These are phyloP conservation scores for Leccinum griseonigrum DNA, from an alignment of 1,284 basidiomycete species.

Conservation along the genomic window DNA sequence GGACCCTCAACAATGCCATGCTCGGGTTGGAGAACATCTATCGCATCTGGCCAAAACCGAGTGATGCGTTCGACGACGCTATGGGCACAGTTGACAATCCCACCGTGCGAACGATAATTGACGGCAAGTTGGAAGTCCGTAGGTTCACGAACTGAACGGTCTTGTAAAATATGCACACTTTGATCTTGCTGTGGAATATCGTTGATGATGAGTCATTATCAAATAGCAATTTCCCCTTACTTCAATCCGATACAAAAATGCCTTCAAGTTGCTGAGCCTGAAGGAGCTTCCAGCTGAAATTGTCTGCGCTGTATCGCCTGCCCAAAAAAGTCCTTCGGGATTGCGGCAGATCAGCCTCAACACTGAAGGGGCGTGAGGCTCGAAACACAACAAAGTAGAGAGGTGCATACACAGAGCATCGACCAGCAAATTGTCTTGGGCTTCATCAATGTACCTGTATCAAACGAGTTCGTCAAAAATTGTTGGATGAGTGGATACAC, in stretches of 20 bases:
- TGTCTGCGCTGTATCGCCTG: slow-evolving; percentile 77
- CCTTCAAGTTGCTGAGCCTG: slow-evolving; percentile 68
- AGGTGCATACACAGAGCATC: slow-evolving; percentile 53
- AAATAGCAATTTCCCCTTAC: slow-evolving; percentile 29
- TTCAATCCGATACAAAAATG: slow-evolving; percentile 60
- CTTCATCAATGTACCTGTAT: slow-evolving; percentile 70
- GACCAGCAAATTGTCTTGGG: slow-evolving; percentile 68
- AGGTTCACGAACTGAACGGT: slow-evolving; percentile 33
- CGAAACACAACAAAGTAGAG: neutral
- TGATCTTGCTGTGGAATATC: slow-evolving; percentile 20
- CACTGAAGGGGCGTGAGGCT: slow-evolving; percentile 41
- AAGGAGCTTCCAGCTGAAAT: slow-evolving; percentile 73
- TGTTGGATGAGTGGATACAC: slow-evolving; percentile 17
- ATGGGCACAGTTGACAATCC: slow-evolving; percentile 67
- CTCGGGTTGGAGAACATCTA: slow-evolving; percentile 60
- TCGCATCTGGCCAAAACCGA: slow-evolving; percentile 62
- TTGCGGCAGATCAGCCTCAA: slow-evolving; percentile 60
- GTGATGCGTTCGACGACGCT: slow-evolving; percentile 61
- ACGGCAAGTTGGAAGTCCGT: slow-evolving; percentile 56
- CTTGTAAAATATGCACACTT: slow-evolving; percentile 9
- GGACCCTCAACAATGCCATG: slow-evolving; percentile 54
- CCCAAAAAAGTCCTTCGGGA: slow-evolving; percentile 70
- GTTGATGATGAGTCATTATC: neutral
- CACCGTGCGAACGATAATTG: slow-evolving; percentile 73
- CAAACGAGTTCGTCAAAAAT: neutral